Conservation (phyloP, 495 filamentous ascomycete genomes). For the Darksidea phi region DNA sequence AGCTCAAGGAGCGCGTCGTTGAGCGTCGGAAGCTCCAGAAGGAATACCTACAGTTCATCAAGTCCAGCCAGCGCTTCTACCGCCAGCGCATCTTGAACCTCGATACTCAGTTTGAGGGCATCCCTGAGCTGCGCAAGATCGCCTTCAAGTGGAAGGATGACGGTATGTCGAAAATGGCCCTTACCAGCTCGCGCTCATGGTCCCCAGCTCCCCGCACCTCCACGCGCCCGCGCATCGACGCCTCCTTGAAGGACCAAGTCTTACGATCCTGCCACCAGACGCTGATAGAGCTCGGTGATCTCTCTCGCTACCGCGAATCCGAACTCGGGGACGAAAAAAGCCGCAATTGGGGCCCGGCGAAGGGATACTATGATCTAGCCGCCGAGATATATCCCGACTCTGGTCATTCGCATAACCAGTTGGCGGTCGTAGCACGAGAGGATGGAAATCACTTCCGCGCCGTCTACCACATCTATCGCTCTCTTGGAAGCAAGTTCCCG, state of each 20-base stretch:
- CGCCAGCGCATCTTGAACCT: slow-evolving; percentile 76
- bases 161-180: slow-evolving; percentile 10
- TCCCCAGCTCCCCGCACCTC: slow-evolving; percentile 9
- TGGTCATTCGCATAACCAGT: slow-evolving; percentile 81
- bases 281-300: slow-evolving; percentile 82
- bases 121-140: slow-evolving; percentile 59
- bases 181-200: not conserved
- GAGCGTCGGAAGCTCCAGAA: slow-evolving; percentile 76
- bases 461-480: slow-evolving; percentile 85
- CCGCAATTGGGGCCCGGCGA: slow-evolving; percentile 74
- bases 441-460: slow-evolving; percentile 75
- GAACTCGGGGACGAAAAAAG: slow-evolving; percentile 58
- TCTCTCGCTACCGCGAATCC: slow-evolving; percentile 85
- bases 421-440: slow-evolving; percentile 77
- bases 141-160: slow-evolving; percentile 31
- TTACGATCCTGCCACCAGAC: slow-evolving; percentile 77
- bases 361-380: slow-evolving; percentile 82
- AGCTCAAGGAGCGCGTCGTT: slow-evolving; percentile 64
- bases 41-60: slow-evolving; percentile 79
- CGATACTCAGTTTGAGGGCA: slow-evolving; percentile 66
- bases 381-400: slow-evolving; percentile 72
- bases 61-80: slow-evolving; percentile 83
- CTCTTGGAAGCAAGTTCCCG: slow-evolving; percentile 68
- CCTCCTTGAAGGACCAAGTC: slow-evolving; percentile 55
- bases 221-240: slow-evolving; percentile 43